Conservation (phyloP, 2,329 filamentous ascomycete genomes). For the Botrytis hyacinthi region DNA sequence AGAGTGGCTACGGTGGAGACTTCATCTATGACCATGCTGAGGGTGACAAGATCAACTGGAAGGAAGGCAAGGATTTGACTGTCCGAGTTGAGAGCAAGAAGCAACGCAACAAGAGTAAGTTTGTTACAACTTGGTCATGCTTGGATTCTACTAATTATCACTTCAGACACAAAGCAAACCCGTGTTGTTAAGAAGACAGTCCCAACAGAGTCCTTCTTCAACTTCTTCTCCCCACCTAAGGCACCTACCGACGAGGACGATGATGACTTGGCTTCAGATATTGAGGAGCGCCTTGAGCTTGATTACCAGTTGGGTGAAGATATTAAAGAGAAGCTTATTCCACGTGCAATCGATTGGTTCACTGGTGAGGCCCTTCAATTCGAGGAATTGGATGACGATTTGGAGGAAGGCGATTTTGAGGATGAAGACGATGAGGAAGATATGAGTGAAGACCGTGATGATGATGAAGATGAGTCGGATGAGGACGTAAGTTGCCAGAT, state of each 20-base stretch:
- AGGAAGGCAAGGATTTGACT: constrained; percentile 86
- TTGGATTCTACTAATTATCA: constrained; percentile 5
- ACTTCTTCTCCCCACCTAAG: constrained; percentile 92
- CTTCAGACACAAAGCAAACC: constrained; percentile 93
- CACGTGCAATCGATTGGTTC: constrained; percentile 98
- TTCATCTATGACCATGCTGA: constrained; percentile 99
- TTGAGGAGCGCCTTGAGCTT: constrained; percentile 95
- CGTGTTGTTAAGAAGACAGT: constrained; percentile 99
- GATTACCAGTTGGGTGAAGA: constrained; percentile 99
- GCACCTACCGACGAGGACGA: constrained; percentile 71
- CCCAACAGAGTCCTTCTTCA: constrained; percentile 93
- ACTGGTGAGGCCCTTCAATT: constrained; percentile 96
- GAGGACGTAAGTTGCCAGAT: constrained; percentile 62
- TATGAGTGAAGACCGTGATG: constrained; percentile 73
- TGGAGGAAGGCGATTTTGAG: constrained; percentile 78
- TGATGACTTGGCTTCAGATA: constrained; percentile 77
- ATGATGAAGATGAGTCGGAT: constrained; percentile 75
- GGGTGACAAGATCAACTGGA: constrained; percentile 97
- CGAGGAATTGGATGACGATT: constrained; percentile 85
- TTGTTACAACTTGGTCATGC: not conserved
- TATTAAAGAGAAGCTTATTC: constrained; percentile 99
- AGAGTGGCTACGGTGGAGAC: constrained; percentile 96
- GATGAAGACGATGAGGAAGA: constrained; percentile 89
- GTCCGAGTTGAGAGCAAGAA: constrained; percentile 98
- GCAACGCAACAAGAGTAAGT: constrained; percentile 97